Conservation (phyloP, 2,329 filamentous ascomycete genomes). For the Pseudophaeomoniella oleicola region DNA sequence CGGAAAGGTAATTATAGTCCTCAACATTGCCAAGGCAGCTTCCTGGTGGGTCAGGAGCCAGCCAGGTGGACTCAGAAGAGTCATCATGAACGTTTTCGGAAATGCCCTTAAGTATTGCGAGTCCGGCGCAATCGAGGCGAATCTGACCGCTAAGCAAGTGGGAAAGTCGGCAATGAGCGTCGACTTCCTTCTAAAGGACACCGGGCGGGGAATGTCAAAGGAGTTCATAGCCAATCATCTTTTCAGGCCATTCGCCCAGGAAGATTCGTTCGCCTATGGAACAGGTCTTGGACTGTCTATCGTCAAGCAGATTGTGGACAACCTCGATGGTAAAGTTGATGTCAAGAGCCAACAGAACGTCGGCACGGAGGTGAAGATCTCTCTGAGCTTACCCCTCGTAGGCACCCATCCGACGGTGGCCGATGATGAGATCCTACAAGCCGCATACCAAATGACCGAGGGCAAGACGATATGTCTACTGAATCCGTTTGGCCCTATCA, state of each 20-base stretch:
- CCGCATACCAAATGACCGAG: constrained; percentile 1
- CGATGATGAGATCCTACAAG: constrained; percentile 1
- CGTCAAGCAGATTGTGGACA: constrained; percentile 25
- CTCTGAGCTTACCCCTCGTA: constrained; percentile 1
- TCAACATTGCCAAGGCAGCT: constrained; percentile 26
- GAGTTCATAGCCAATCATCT: constrained; percentile 13
- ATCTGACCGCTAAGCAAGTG: constrained; percentile 15
- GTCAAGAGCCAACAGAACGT: constrained; percentile 13
- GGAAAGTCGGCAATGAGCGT: constrained; percentile 5
- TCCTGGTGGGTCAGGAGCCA: constrained; percentile 31
- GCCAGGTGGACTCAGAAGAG: constrained; percentile 30
- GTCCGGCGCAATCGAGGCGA: constrained; percentile 25
- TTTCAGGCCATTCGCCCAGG: constrained; percentile 47
- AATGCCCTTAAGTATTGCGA: constrained; percentile 35
- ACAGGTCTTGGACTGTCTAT: constrained; percentile 48
- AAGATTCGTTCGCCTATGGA: constrained; percentile 39
- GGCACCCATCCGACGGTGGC: background rate
- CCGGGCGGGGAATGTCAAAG: constrained; percentile 16
- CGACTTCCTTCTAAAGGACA: constrained; percentile 13
- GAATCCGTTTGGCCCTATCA: background rate
- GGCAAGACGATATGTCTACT: constrained; percentile 3
- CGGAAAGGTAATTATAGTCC: constrained; percentile 20
- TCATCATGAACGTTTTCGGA: constrained; percentile 34
- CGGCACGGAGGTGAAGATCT: constrained; percentile 10
- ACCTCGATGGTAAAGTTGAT: constrained; percentile 14